Evolutionary conservation across 371 early-diverging fungal genomes (phyloP).

Genomic region (Fennellomyces sp.): DNA sequence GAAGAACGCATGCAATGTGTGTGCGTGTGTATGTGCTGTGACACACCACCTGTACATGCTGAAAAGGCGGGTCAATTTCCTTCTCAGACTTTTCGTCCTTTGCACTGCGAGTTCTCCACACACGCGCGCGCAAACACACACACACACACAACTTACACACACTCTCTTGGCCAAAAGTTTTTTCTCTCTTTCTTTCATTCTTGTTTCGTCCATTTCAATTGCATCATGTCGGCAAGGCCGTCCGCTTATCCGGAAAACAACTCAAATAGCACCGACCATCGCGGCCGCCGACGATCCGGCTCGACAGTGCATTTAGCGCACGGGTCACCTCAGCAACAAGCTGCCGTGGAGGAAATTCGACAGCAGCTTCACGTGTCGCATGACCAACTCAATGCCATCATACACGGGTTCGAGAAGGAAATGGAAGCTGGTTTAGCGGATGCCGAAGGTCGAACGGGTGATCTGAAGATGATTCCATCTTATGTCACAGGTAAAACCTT

Average conservation of each 20-base stretch:
- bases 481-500: conserved; percentile 44
- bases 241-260: neutral
- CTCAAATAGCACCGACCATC: conserved; percentile 6
- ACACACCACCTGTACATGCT: no score
- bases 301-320: conserved; percentile 8
- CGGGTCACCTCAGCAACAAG: conserved; percentile 25
- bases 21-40: no score
- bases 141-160: no score
- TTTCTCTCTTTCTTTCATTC: neutral
- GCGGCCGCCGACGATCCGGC: conserved; percentile 10
- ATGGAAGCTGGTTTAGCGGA: conserved; percentile 44
- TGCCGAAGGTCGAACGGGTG: conserved; percentile 9
- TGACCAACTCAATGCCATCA: conserved; percentile 26
- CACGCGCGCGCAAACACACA: no score
- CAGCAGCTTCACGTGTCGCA: conserved; percentile 35
- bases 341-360: conserved; percentile 27
- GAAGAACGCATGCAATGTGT: no score
- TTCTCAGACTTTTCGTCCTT: conserved; percentile 1
- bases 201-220: no score
- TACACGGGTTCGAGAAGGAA: conserved; percentile 44
- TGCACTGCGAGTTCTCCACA: no score
- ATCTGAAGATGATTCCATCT: conserved; percentile 52
- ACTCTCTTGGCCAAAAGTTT: neutral
- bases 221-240: conserved; percentile 11
- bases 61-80: neutral